These are phyloP conservation scores for Lenwebbia sp. DNA, from an alignment of 345 rosid genomes.

Conservation along the genomic window DNA sequence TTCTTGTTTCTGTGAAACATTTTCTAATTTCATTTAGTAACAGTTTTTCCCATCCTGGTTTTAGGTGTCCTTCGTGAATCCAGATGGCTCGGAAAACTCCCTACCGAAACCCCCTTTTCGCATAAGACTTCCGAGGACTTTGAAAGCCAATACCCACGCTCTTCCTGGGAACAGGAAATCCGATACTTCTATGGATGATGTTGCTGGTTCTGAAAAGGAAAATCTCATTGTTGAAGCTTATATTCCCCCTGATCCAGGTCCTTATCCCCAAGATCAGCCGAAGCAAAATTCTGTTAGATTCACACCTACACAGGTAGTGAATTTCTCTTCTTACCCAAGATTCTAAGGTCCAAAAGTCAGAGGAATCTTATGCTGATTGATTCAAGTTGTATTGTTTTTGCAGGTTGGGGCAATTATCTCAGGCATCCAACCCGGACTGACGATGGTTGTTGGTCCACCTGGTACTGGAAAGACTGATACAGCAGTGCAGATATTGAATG, in stretches of 20 bases:
- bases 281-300: slow-evolving; percentile 90
- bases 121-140: slow-evolving; percentile 60
- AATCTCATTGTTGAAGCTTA: slow-evolving; percentile 83
- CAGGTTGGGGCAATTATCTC: slow-evolving; percentile 96
- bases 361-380: neutral
- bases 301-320: slow-evolving; percentile 80
- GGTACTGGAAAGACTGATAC: slow-evolving; percentile 99
- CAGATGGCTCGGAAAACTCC: slow-evolving; percentile 53
- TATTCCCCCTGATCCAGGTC: slow-evolving; percentile 92
- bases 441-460: slow-evolving; percentile 99
- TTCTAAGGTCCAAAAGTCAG: neutral
- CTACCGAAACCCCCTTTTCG: slow-evolving; percentile 80
- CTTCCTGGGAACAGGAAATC: slow-evolving; percentile 73
- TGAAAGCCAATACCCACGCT: slow-evolving; percentile 55
- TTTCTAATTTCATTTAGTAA: neutral
- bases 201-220: slow-evolving; percentile 38
- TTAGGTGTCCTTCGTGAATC: slow-evolving; percentile 60
- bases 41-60: slow-evolving; percentile 1
- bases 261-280: slow-evolving; percentile 99
- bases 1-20: neutral
- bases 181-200: slow-evolving; percentile 29
- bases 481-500: slow-evolving; percentile 92
- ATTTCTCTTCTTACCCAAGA: neutral
- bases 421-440: slow-evolving; percentile 95
- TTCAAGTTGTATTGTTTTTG: slow-evolving; percentile 2